A percentile compares a stretch with the other conserved stretches of the same genome.
These are phyloP conservation scores for Exophiala aquamarina DNA, from an alignment of 2,329 filamentous ascomycete genomes.

Conservation along the genomic window DNA sequence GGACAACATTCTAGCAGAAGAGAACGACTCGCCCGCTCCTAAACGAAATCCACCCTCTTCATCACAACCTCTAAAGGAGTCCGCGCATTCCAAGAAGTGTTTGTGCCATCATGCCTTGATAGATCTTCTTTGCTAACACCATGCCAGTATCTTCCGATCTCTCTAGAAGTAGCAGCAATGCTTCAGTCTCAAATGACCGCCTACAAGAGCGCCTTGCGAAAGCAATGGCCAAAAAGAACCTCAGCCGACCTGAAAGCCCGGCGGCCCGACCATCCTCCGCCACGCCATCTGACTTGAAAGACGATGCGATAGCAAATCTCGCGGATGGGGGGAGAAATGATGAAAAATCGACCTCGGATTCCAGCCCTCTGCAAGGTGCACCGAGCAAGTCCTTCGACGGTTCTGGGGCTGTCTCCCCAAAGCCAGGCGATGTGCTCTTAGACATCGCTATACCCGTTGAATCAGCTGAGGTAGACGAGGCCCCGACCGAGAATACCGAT, in stretches of 20 bases:
- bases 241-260: constrained; percentile 46
- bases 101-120: constrained; percentile 78
- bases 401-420: no score
- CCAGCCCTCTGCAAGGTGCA: no score
- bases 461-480: no score
- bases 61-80: constrained; percentile 9
- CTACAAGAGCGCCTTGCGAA: constrained; percentile 87
- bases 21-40: constrained; percentile 50
- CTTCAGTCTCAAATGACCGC: constrained; percentile 69
- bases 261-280: constrained; percentile 51
- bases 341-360: no score
- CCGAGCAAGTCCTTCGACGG: no score
- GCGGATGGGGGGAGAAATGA: background rate
- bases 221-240: constrained; percentile 73
- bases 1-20: constrained; percentile 86
- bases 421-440: no score
- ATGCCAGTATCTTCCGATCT: constrained; percentile 36
- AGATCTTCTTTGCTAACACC: constrained; percentile 58
- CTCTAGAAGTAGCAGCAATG: constrained; percentile 64
- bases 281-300: constrained; percentile 48
- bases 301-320: constrained; percentile 25
- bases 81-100: constrained; percentile 47
- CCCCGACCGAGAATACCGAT: no score
- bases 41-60: constrained; percentile 29
- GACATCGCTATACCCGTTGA: no score